Evolutionary conservation across 208 protist genomes (phyloP).

Genomic region (Acanthamoeba lugdunensis): DNA sequence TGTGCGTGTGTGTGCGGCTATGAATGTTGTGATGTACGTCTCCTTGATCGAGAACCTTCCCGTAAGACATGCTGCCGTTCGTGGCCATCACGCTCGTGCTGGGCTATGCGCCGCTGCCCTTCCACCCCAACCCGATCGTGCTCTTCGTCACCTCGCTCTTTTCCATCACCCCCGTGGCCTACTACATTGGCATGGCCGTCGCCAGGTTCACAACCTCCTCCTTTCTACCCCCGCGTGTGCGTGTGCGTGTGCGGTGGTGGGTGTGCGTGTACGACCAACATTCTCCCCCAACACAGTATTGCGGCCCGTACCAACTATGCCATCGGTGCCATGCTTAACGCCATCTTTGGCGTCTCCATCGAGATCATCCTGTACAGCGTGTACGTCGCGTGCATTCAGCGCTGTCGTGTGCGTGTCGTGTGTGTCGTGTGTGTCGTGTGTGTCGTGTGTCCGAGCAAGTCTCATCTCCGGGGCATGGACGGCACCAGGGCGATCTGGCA

Average conservation of each 20-base stretch:
- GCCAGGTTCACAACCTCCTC: not conserved
- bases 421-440: not conserved
- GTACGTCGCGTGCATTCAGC: not conserved
- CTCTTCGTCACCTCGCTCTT: slow-evolving; percentile 80
- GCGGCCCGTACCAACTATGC: slow-evolving; percentile 86
- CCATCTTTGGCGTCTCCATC: slow-evolving; percentile 88
- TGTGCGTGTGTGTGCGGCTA: not conserved
- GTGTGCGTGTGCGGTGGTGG: too few relatives aligned
- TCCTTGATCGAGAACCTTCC: not conserved
- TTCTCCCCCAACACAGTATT: slow-evolving; percentile 49
- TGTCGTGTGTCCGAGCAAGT: not conserved
- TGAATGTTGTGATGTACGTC: not conserved
- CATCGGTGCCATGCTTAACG: slow-evolving; percentile 87
- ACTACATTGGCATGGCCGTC: slow-evolving; percentile 85
- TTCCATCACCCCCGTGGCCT: slow-evolving; percentile 86
- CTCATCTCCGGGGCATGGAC: too few relatives aligned
- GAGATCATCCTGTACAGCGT: slow-evolving; percentile 87
- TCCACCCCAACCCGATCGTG: slow-evolving; percentile 65
- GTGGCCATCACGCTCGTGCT: slow-evolving; percentile 79
- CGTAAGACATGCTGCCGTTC: slow-evolving; percentile 78
- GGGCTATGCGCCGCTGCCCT: slow-evolving; percentile 52
- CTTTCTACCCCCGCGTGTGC: too few relatives aligned
- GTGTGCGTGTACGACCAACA: too few relatives aligned
- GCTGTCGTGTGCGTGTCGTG: too few relatives aligned
- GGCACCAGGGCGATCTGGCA: slow-evolving; percentile 57